Percentiles rank a stretch among this genome's conserved stretches.
phyloP scores from a whole-genome alignment of 2,329 filamentous ascomycete genomes.

The Penicillium sp. region DNA sequence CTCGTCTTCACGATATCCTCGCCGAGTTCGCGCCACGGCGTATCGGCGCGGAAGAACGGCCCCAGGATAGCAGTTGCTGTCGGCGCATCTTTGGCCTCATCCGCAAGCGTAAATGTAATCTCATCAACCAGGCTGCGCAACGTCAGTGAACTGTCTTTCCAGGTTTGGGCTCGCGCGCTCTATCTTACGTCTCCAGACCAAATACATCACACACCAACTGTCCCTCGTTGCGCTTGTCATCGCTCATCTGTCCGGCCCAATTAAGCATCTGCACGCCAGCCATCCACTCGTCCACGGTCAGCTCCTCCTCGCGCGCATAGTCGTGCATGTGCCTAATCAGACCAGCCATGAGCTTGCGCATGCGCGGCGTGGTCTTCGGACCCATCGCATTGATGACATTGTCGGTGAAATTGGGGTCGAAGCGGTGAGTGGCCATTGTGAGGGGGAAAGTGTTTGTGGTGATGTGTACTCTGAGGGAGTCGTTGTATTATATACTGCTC shows the following conservation, averaged over 20 bases:
- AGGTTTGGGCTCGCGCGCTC: too few species aligned
- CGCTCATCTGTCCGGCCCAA: slow-evolving; percentile 64
- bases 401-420: slow-evolving; percentile 60
- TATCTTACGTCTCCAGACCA: slow-evolving; percentile 57
- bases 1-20: slow-evolving; percentile 62
- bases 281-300: slow-evolving; percentile 63
- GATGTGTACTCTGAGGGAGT: not conserved
- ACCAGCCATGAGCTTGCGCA: slow-evolving; percentile 61
- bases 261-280: slow-evolving; percentile 60
- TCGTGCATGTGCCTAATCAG: slow-evolving; percentile 61
- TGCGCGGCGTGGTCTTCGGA: slow-evolving; percentile 67
- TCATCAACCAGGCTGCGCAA: slow-evolving; percentile 68
- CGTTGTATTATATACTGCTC: slow-evolving; percentile 11
- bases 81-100: slow-evolving; percentile 54
- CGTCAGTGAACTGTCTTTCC: not conserved
- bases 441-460: not conserved
- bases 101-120: slow-evolving; percentile 70
- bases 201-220: slow-evolving; percentile 62
- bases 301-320: slow-evolving; percentile 60
- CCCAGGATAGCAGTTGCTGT: slow-evolving; percentile 81
- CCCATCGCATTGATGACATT: slow-evolving; percentile 75
- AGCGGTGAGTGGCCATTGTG: slow-evolving; percentile 33
- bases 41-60: slow-evolving; percentile 78
- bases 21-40: slow-evolving; percentile 70
- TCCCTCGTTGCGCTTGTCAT: slow-evolving; percentile 64